A percentile compares a stretch with the other conserved stretches of the same genome.
These are phyloP conservation scores for Ulmus americana DNA, from an alignment of 331 rosid genomes.

Conservation along the genomic window DNA sequence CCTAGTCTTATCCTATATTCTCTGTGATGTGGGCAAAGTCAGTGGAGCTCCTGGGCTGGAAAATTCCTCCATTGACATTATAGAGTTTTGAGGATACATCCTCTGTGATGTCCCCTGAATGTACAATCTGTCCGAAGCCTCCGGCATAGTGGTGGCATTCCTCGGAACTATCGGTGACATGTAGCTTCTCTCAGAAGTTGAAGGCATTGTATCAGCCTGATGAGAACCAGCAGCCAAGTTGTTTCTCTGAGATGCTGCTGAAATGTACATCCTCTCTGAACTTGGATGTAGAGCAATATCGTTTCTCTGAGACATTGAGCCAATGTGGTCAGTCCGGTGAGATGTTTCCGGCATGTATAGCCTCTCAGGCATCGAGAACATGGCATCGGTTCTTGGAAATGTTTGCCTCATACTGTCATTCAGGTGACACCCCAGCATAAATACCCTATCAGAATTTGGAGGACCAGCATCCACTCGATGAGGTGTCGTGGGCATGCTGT, in stretches of 20 bases:
- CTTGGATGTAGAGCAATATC: conserved; percentile 34
- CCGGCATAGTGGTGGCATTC: conserved; percentile 14
- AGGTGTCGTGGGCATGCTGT: conserved; percentile 21
- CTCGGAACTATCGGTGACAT: conserved; percentile 36
- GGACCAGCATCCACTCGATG: conserved; percentile 28
- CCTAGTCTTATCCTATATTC: conserved; percentile 20
- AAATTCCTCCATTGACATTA: conserved; percentile 45
- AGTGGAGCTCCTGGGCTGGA: conserved; percentile 40
- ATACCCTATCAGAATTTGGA: conserved; percentile 31
- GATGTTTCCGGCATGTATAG: conserved; percentile 33
- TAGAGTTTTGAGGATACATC: conserved; percentile 39
- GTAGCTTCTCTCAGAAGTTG: conserved; percentile 38
- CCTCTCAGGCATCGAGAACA: conserved; percentile 53
- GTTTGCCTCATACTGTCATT: conserved; percentile 36
- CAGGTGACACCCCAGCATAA: conserved; percentile 36
- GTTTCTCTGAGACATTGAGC: conserved; percentile 35
- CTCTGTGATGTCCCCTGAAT: conserved; percentile 39
- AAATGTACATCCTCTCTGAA: conserved; percentile 34
- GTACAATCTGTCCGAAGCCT: conserved; percentile 41
- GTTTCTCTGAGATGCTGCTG: conserved; percentile 39
- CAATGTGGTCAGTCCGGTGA: conserved; percentile 28
- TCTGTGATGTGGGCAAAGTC: conserved; percentile 37
- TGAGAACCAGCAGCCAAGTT: conserved; percentile 31
- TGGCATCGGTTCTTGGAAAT: conserved; percentile 32
- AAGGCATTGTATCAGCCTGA: conserved; percentile 27